A percentile compares a stretch with the other conserved stretches of the same genome.
phyloP scores from a whole-genome alignment of 2,329 filamentous ascomycete genomes.

The Aureobasidium musti region DNA sequence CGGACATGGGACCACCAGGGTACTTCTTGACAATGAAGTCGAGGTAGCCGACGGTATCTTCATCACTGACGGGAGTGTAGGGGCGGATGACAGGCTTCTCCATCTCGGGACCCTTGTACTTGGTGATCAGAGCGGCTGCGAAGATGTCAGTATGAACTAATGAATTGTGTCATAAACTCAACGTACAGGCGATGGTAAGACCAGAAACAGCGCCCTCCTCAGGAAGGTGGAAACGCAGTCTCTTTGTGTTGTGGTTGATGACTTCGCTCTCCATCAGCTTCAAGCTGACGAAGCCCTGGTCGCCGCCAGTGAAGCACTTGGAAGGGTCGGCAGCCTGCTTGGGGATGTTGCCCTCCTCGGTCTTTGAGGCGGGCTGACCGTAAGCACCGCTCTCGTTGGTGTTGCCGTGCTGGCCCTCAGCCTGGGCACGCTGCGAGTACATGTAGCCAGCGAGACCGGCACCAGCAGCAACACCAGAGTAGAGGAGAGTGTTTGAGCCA shows the following conservation, averaged over 20 bases:
- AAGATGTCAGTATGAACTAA: constrained; percentile 23
- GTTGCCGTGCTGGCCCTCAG: constrained; percentile 34
- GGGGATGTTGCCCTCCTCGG: constrained; percentile 44
- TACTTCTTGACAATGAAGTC: constrained; percentile 94
- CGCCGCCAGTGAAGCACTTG: constrained; percentile 72
- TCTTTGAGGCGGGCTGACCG: constrained; percentile 38
- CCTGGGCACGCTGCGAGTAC: constrained; percentile 44
- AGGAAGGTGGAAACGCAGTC: constrained; percentile 81
- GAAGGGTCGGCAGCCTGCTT: constrained; percentile 44
- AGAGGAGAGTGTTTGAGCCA: constrained; percentile 61
- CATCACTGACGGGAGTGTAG: constrained; percentile 89
- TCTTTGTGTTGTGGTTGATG: constrained; percentile 95
- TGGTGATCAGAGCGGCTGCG: constrained; percentile 76
- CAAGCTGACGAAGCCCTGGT: constrained; percentile 84
- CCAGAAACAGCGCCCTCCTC: constrained; percentile 83
- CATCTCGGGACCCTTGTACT: constrained; percentile 80
- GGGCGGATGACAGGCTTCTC: constrained; percentile 87
- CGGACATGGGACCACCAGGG: constrained; percentile 86
- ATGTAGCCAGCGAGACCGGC: constrained; percentile 61
- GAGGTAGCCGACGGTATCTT: constrained; percentile 72
- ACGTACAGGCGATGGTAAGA: constrained; percentile 71
- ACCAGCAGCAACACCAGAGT: constrained; percentile 61
- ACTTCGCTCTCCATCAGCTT: constrained; percentile 75
- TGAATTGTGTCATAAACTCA: neutral
- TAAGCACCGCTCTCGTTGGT: constrained; percentile 35